A percentile compares a stretch with the other conserved stretches of the same genome.
Conservation (phyloP, 2,329 filamentous ascomycete genomes). For the Ceratocystis papillata region DNA sequence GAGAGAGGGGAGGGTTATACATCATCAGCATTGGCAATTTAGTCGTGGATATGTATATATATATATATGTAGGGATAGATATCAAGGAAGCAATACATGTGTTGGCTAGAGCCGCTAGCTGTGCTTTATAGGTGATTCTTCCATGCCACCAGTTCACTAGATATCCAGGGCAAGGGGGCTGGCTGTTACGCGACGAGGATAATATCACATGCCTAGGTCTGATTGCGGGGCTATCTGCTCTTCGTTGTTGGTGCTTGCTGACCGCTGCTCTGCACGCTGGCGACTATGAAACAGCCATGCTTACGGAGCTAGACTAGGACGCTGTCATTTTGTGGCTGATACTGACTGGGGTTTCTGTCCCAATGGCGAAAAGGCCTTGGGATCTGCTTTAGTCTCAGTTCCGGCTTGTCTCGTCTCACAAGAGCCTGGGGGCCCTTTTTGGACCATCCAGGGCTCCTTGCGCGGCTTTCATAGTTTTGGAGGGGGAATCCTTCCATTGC, state of each 20-base stretch:
- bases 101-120: too few relatives aligned
- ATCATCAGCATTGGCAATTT: too few relatives aligned
- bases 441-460: constrained; percentile 7
- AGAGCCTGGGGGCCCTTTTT: not conserved
- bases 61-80: not conserved
- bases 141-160: not conserved
- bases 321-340: constrained; percentile 3
- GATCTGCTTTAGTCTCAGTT: not conserved
- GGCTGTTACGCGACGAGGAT: not conserved
- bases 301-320: not conserved
- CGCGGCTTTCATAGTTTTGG: constrained; percentile 1
- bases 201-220: not conserved
- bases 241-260: not conserved
- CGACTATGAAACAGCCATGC: constrained; percentile 4
- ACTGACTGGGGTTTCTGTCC: not conserved
- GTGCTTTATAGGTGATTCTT: not conserved
- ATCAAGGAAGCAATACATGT: not conserved
- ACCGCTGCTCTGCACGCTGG: not conserved
- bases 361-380: not conserved
- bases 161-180: not conserved
- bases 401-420: not conserved
- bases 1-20: not conserved
- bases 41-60: not conserved
- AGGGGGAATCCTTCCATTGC: constrained; percentile 16
- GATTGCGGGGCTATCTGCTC: not conserved